Evolutionary conservation across 495 filamentous ascomycete species (phyloP).

Genomic region (Saxophila tyrrhenica): DNA sequence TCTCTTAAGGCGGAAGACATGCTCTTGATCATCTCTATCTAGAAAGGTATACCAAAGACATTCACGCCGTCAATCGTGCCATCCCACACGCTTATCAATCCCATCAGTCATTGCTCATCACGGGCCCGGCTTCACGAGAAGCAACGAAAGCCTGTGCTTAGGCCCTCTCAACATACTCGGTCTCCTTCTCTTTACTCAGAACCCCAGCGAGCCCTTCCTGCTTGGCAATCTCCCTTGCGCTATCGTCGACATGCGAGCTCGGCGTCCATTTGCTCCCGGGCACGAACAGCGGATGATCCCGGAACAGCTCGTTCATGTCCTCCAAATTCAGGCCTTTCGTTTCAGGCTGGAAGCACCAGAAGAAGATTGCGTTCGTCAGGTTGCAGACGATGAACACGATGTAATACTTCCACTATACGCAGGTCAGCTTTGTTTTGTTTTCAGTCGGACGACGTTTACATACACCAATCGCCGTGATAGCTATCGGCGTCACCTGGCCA

Average conservation of each 20-base stretch:
- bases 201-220: constrained; percentile 6
- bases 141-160: too few species aligned
- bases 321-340: constrained; percentile 30
- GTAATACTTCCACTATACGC: constrained; percentile 25
- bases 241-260: constrained; percentile 15
- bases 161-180: not conserved
- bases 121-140: too few species aligned
- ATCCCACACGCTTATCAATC: too few species aligned
- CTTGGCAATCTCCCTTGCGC: constrained; percentile 12
- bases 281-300: constrained; percentile 20
- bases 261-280: constrained; percentile 20
- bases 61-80: too few species aligned
- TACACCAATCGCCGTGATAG: constrained; percentile 16
- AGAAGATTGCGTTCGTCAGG: constrained; percentile 25
- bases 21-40: too few species aligned
- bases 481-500: constrained; percentile 24
- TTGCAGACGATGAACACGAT: constrained; percentile 25
- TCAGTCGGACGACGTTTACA: too few species aligned
- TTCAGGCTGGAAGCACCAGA: constrained; percentile 29
- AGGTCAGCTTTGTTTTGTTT: too few species aligned
- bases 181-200: not conserved
- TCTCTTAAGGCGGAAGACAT: too few species aligned
- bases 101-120: too few species aligned
- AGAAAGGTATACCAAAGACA: too few species aligned
- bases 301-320: constrained; percentile 30